Evolutionary conservation across 2,329 filamentous ascomycete species (phyloP).

Genomic region (Botrytis hyacinthi): DNA sequence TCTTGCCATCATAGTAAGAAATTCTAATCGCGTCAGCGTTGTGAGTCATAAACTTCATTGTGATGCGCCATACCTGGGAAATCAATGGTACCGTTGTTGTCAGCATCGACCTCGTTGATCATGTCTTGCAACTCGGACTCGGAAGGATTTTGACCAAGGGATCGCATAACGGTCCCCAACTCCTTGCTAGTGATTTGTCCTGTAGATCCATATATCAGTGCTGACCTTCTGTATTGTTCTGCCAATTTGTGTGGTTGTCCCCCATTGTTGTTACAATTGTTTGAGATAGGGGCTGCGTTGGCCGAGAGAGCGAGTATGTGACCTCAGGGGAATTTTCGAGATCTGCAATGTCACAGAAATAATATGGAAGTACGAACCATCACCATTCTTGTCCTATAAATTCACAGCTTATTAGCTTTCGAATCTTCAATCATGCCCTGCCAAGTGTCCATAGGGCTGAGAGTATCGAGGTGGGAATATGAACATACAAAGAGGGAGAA

Average conservation of each 20-base stretch:
- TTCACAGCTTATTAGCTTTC: constrained; percentile 33
- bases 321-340: neutral
- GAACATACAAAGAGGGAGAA: constrained; percentile 98
- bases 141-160: constrained; percentile 83
- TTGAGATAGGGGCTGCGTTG: constrained; percentile 4
- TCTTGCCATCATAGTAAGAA: constrained; percentile 89
- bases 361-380: constrained; percentile 62
- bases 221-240: neutral
- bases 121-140: constrained; percentile 90
- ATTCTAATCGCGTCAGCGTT: constrained; percentile 55
- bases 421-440: constrained; percentile 27
- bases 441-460: constrained; percentile 26
- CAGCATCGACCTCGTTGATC: constrained; percentile 91
- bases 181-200: constrained; percentile 92
- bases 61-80: constrained; percentile 67
- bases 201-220: constrained; percentile 40
- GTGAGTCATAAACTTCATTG: constrained; percentile 31
- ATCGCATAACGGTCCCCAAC: constrained; percentile 86
- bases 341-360: neutral
- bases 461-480: constrained; percentile 10
- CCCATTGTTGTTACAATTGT: neutral
- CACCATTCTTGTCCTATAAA: constrained; percentile 79
- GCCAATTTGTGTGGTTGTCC: too few relatives aligned
- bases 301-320: neutral
- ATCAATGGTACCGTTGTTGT: constrained; percentile 91